Evolutionary conservation across 2,329 filamentous ascomycete species (phyloP), one percentile per base, ranked within the genome.

Genomic region (Pseudophaeomoniella oleicola): DNA sequence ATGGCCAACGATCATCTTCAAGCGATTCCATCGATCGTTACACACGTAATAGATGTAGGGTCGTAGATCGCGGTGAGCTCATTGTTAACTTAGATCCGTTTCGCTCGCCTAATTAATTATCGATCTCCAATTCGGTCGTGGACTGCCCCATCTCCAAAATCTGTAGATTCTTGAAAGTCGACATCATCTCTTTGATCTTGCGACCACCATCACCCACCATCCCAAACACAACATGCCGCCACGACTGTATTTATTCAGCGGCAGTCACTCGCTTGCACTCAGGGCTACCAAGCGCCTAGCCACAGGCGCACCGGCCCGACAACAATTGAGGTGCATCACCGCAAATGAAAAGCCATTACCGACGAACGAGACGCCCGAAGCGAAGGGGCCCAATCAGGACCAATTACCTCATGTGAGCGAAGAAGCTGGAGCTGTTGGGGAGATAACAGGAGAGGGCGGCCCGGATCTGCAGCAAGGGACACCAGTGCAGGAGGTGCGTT

Each of bases 381-480:
- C 48, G 31, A 53, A 53, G 32, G 65, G 63, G 15, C 63, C 70
- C 10, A 71, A 69, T 39, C 62, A 67, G 55, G 62, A 70, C 42
- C 54, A 52, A 18, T 56, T 75, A 37, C 69, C 71, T 30, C 67
- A 75, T 58, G 71, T 79, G 18, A 77, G 69, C 43, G 72, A 81
- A 50, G 76, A 82, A 53, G 75, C 75, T 19, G 69, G 69, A 29
- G 68, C 71, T 46, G 67, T 71, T 44, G 68, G 67, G 16, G 64
- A 72, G 48, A 69, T 73, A 16, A 72, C 64, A 48, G 71, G 74
- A 37, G 58, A 65, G 37, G 55, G 66, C 38, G 64, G 69, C 16
- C 78, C 76, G 14, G 76, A 81, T 49, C 49, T 80, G 22, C 66
- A 70, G 34, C 73, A 79, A 51, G 76, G 76, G 12, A 76, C 76